phyloP scores from a whole-genome alignment of 495 filamentous ascomycete species.

The Aspergillus wentii region DNA sequence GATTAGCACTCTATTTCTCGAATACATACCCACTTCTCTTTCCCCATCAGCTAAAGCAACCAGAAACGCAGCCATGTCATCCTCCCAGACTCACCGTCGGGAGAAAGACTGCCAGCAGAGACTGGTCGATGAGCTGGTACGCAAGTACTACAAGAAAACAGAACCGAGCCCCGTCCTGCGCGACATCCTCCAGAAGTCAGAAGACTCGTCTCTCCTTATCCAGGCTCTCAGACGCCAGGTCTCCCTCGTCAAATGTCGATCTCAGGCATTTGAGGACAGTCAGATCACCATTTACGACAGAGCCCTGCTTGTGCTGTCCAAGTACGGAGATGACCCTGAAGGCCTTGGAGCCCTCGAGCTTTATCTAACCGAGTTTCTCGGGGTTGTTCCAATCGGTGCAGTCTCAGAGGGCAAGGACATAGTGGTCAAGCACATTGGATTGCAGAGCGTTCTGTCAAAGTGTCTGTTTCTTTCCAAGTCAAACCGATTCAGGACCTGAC shows the following conservation, averaged over 20 bases:
- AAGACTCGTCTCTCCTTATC: constrained; percentile 14
- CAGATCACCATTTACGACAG: constrained; percentile 40
- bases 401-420: constrained; percentile 6
- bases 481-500: too few species aligned
- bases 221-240: constrained; percentile 26
- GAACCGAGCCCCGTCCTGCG: constrained; percentile 16
- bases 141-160: constrained; percentile 15
- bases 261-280: constrained; percentile 26
- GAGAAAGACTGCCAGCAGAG: too few species aligned
- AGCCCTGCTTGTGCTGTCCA: constrained; percentile 28
- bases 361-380: constrained; percentile 36
- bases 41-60: constrained; percentile 1
- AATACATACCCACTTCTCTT: neutral
- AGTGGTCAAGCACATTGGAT: constrained; percentile 10
- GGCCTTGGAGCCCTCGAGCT: constrained; percentile 29
- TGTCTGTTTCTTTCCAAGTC: too few species aligned
- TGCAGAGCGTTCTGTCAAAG: constrained; percentile 10
- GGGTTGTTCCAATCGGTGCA: constrained; percentile 17
- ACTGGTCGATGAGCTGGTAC: constrained; percentile 16
- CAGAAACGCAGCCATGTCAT: constrained; percentile 1
- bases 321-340: constrained; percentile 18
- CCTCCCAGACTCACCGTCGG: neutral
- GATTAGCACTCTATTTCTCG: neutral
- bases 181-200: constrained; percentile 16
- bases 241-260: constrained; percentile 27